These are phyloP conservation scores for Sanghuangporus sanghuang DNA, from an alignment of 1,284 basidiomycete genomes.

Conservation along the genomic window DNA sequence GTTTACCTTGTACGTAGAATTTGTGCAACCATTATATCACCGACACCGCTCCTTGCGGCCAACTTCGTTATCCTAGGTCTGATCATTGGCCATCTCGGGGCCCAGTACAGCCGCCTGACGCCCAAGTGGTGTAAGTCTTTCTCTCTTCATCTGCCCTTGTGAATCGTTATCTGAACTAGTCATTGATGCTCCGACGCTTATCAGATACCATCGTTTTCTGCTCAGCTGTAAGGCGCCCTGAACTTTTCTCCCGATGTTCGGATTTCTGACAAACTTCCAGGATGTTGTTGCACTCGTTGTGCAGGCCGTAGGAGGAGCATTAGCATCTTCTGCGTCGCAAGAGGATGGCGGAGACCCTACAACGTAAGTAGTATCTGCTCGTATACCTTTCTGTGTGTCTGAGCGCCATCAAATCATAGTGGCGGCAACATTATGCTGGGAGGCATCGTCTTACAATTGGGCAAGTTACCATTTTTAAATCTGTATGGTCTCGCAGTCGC, in stretches of 20 bases:
- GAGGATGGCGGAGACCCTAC: conserved; percentile 15
- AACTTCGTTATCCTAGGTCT: conserved; percentile 46
- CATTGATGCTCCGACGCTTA: not conserved
- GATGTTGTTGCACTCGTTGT: conserved; percentile 38
- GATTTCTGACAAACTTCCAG: conserved; percentile 15
- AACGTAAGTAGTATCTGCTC: conserved; percentile 4
- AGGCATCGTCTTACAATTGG: conserved; percentile 39
- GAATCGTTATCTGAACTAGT: not conserved
- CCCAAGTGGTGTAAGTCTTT: conserved; percentile 26
- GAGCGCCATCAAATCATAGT: conserved; percentile 19
- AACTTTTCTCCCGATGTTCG: conserved; percentile 20
- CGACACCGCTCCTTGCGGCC: conserved; percentile 44
- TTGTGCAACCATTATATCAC: conserved; percentile 36
- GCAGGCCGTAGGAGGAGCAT: conserved; percentile 40
- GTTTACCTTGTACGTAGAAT: conserved; percentile 28
- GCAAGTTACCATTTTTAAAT: conserved; percentile 23
- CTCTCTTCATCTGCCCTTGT: not conserved
- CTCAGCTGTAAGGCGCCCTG: conserved; percentile 14
- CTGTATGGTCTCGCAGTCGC: conserved; percentile 5
- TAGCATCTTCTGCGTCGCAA: conserved; percentile 26
- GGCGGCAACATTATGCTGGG: conserved; percentile 46
- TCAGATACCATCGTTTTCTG: conserved; percentile 36
- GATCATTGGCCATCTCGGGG: conserved; percentile 37
- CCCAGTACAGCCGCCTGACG: conserved; percentile 35
- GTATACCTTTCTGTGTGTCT: not conserved